phyloP scores from a whole-genome alignment of 2,329 filamentous ascomycete species.

The Talaromyces islandicus region DNA sequence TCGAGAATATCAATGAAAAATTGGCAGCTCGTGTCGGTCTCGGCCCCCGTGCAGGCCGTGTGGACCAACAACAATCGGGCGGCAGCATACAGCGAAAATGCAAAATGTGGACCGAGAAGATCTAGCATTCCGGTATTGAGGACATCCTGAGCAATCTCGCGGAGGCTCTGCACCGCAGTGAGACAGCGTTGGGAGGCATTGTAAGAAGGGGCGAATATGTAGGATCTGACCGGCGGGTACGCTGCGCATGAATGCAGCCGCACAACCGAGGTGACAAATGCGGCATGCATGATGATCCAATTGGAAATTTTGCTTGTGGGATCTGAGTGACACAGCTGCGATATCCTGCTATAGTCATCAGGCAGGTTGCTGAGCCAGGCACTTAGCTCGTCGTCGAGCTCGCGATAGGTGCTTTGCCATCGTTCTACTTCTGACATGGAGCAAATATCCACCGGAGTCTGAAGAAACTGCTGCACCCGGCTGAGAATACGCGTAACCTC shows the following conservation, averaged over 20 bases:
- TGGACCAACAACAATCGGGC: constrained; percentile 82
- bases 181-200: constrained; percentile 78
- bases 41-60: constrained; percentile 79
- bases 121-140: constrained; percentile 66
- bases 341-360: constrained; percentile 67
- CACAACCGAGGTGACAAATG: constrained; percentile 67
- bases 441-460: constrained; percentile 82
- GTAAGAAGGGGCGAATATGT: constrained; percentile 84
- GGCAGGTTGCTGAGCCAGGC: constrained; percentile 81
- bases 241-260: constrained; percentile 86
- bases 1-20: constrained; percentile 77
- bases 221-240: constrained; percentile 81
- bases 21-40: constrained; percentile 69
- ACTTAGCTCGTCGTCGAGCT: constrained; percentile 72
- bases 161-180: constrained; percentile 74
- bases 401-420: constrained; percentile 82
- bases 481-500: constrained; percentile 86
- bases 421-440: constrained; percentile 76
- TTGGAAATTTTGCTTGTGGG: constrained; percentile 65
- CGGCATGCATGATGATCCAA: constrained; percentile 86
- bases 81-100: constrained; percentile 87
- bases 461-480: constrained; percentile 80
- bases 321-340: constrained; percentile 63
- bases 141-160: constrained; percentile 71
- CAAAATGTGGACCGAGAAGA: constrained; percentile 82